Evolutionary conservation across 2,329 filamentous ascomycete genomes (phyloP), one percentile per base, ranked within the genome.

Genomic region (Colletotrichum aenigma): DNA sequence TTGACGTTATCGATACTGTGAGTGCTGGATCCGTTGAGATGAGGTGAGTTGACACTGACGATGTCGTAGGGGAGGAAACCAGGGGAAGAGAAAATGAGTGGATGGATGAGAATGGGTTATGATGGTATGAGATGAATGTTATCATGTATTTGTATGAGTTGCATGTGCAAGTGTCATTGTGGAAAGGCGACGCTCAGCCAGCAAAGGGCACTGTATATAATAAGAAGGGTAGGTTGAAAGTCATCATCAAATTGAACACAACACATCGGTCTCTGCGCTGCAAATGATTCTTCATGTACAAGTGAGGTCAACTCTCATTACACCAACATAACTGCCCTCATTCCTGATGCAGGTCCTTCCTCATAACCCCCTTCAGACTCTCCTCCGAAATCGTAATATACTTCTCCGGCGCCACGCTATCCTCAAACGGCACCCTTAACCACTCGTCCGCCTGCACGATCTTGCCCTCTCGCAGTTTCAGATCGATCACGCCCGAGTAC

Each of bases 311-410:
- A 58, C 3, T 26, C 24, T 18, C 24, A 28, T 28, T 12, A 58
- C 4, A 18, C n/a, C 38, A n/a, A n/a, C 5, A 2, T 5, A 48
- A n/a, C 38, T n/a, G 2, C 9, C 38, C 13, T n/a, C 26, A 38
- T 10, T 69, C 34, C 16, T 61, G 32, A 10, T 70, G 67, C 4
- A 70, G 10, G 5, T 73, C 62, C 21, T 68, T 73, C 18, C 69
- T 67, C 73, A 68, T 75, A 3, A 75, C 62, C 3, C 30, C 62
- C 10, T 64, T 71, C 15, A 75, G 21, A 34, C 68, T 75, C 3
- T 56, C 62, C 26, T 67, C 72, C 7, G 72, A 75, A 15, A 75
- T 75, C 9, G 24, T 72, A 7, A 75, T 75, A 26, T 75, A 75
- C n/a, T 75, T 71, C 8, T 75, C 73, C 18, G 62, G 73, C 55